Conservation (phyloP, 331 rosid genomes). For the Quercus lobata region DNA sequence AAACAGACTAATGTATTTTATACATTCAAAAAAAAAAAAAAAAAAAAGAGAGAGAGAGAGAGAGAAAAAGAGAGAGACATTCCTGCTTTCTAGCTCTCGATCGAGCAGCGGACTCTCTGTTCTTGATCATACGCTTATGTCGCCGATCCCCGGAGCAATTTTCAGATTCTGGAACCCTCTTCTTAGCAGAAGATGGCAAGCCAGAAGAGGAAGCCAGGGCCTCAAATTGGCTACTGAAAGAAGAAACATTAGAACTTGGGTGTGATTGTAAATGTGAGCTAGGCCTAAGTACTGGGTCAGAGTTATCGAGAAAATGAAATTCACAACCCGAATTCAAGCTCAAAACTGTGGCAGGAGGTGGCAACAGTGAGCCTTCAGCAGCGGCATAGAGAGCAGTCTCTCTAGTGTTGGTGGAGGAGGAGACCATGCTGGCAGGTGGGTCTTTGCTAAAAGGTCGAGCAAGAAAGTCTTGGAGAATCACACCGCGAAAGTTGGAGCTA, state of each 20-base stretch:
- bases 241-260: conserved; percentile 11
- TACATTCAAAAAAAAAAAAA: neutral
- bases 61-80: neutral
- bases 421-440: conserved; percentile 19
- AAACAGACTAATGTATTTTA: neutral
- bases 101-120: conserved; percentile 91
- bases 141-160: conserved; percentile 31
- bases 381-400: conserved; percentile 7
- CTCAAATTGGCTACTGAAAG: conserved; percentile 28
- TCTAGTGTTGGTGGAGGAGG: neutral
- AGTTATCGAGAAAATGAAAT: conserved; percentile 20
- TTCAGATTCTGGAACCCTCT: conserved; percentile 31
- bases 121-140: conserved; percentile 85
- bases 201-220: conserved; percentile 15
- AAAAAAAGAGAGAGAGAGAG: too few relatives aligned
- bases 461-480: conserved; percentile 71
- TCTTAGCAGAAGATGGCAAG: conserved; percentile 31
- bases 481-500: conserved; percentile 19
- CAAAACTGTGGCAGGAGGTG: conserved; percentile 41
- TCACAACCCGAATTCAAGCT: conserved; percentile 40
- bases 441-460: conserved; percentile 39
- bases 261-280: neutral
- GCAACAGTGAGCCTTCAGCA: neutral
- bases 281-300: conserved; percentile 7
- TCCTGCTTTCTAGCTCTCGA: conserved; percentile 94